Base-by-base conservation (phyloP, 352 stramenopile species). In the Ochromonadaceae sp. region DNA sequence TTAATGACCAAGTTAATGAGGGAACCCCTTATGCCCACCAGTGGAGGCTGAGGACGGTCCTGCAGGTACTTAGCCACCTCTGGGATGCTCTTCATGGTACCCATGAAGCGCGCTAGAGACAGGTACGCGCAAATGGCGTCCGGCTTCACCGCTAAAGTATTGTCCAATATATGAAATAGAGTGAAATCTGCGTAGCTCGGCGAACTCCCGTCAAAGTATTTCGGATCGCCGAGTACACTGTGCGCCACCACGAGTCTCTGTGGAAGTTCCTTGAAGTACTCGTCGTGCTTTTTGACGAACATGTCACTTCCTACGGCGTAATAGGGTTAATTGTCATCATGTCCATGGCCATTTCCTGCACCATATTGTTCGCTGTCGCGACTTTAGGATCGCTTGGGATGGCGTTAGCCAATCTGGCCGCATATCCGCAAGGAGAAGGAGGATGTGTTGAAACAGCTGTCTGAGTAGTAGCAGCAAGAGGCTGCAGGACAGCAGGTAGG, bases 161-260 rank as follows among this genome's bases (percentile, higher is more conserved):
- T 58, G 31, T 41, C n/a, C 30, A 58, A 58, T 43, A 58, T 44
- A 41, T 58, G 5, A 35, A 58, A 58, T 22, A 58, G 12, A 35
- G 10, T 35, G 10, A 58, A 46, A 35, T 58, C 49, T 35, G 31
- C 49, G 30, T 58, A 35, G 26, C 42, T 31, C 15, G 49, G 49
- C 5, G 15, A 43, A 17, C 5, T 20, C 9, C 49, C 49, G 15
- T 35, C 49, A 41, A 58, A 58, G 49, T 43, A 58, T 28, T 31
- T 17, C 25, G 20, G 7, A 43, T 4, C 7, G 42, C 49, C 49
- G 25, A 58, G 26, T 9, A 43, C 7, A 7, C 10, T 22, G 25
- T 58, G 15, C 30, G 26, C 7, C 25, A 25, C 26, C 9, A 17
- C 26, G 7, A 58, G n/a, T 43, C 42, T 17, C 25, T n/a, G 49